A percentile compares a stretch with the other conserved stretches of the same genome.
Conservation (phyloP, 371 early-diverging fungal genomes). For the Mucor racemosus region DNA sequence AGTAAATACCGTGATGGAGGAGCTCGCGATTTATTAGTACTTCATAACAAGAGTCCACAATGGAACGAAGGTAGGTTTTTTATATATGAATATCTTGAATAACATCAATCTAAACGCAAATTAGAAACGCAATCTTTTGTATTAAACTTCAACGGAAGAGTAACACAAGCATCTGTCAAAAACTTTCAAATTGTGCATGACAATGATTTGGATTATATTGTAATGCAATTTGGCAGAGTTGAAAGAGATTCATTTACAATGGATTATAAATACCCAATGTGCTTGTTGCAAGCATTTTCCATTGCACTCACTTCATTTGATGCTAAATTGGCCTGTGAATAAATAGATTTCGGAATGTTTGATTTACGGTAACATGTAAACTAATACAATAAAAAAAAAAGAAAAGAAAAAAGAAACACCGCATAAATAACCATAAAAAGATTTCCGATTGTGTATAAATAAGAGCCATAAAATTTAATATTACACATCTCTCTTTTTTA, state of each 20-base stretch:
- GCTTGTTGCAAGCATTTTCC: conserved; percentile 91
- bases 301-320: conserved; percentile 93
- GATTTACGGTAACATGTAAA: background rate
- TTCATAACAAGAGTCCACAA: conserved; percentile 91
- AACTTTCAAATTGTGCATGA: conserved; percentile 98
- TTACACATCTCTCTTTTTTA: background rate
- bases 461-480: background rate
- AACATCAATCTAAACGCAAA: too few species aligned
- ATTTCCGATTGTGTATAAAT: conserved; percentile 6
- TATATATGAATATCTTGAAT: too few species aligned
- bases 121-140: conserved; percentile 93
- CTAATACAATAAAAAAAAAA: background rate
- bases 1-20: conserved; percentile 64
- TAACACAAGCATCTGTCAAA: conserved; percentile 93
- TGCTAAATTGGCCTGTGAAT: conserved; percentile 90
- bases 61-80: conserved; percentile 85
- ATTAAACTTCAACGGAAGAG: conserved; percentile 94
- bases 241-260: conserved; percentile 84
- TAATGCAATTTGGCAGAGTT: conserved; percentile 95
- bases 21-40: conserved; percentile 66
- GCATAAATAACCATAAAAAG: conserved; percentile 6
- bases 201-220: conserved; percentile 91
- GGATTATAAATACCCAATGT: conserved; percentile 96
- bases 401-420: background rate
- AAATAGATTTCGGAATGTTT: conserved; percentile 43